Base-by-base conservation (phyloP, 345 rosid species). In the Camelina laxa region DNA sequence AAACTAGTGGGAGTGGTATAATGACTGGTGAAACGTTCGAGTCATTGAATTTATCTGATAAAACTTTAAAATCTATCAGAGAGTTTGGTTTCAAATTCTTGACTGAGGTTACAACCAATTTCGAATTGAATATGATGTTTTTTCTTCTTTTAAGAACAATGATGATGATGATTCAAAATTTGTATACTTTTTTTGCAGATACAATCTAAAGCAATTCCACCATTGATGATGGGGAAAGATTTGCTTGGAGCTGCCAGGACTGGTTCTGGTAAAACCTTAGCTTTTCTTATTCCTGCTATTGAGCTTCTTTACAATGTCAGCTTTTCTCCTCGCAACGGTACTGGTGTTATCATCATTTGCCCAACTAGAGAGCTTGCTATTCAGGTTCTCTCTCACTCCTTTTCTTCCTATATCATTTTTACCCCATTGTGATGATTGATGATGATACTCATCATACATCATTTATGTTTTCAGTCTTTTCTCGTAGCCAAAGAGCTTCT, bases 341-440 rank as follows among this genome's bases (percentile, higher is more conserved):
- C 90, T 0, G 97, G 98, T 55, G 92, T 89, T 70, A 75, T 95
- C 8, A 89, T 95, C 54, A 95, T 92, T 74, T 95, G 98, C 78
- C 98, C 99, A 14, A 92, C 98, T 15, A 88, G 97, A 76, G 98
- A 95, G 81, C 99, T 95, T 72, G 97, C 99, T 24, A 92, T 95
- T 70, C 99, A 95, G 97, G 41, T 36, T 36, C 30, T 27, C 30
- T 27, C 5, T 27, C 30, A 27, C 27, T 24, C 27, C 27, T 24
- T 24, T 24, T 24, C 24, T 22, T 22, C 2, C 2, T 22, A 22
- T 22, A 22, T 39, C 44, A 31, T 9, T 58, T 57, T 33, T 17
- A 33, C 15, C 44, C 5, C 9, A 22, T 53, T 13, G 16, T 54
- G 16, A 4, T 54, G 59, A 4, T 22, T 24, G 36, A 19, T 16